Evolutionary conservation across 208 protist genomes (phyloP), one percentile per base, ranked within the genome.

Genomic region (Porcisia hertigi): DNA sequence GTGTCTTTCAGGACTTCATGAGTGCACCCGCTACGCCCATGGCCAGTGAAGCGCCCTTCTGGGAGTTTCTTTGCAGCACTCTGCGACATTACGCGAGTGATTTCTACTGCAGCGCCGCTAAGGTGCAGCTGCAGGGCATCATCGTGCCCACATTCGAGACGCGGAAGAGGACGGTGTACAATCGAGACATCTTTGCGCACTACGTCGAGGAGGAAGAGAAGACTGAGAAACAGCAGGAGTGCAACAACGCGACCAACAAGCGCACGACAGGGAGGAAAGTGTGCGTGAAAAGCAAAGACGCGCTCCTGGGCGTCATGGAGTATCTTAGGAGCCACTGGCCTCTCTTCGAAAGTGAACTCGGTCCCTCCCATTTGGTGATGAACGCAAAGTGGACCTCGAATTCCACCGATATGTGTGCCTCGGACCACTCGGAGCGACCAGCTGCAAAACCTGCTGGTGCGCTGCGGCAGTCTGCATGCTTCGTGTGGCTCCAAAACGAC

Each of bases 91-190:
- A 79, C 53, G 60, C 73, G 16, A 60, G 65, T 16, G 39, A 78
- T 45, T 82, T 79, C 60, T 45, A 41, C n/a, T n/a, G 57, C 45
- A 69, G 66, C 1, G 73, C 73, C 1, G 64, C 73, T 6, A 36
- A 74, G 0, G 79, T 80, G 39, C 66, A 80, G 25, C 70, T 82
- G 39, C 83, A 80, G 16, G 52, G 80, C n/a, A 47, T 78, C 8
- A 18, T 82, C 2, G 70, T 82, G 53, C 73, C 79, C 1, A 49
- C 64, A 4, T 57, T 73, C 25, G 76, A 87, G 58, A 55, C 41
- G 12, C 43, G 60, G 20, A 55, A 72, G 23, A 55, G 52, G 20
- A 12, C 34, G 3, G 54, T 36, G 12, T 65, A 74, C 36, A 73
- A 63, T 20, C 47, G 69, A 1, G 81, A 85, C 39, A 36, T 72